A percentile compares a stretch with the other conserved stretches of the same genome.
Conservation (phyloP, 495 filamentous ascomycete genomes). For the Hypoxylon crocopeplum region DNA sequence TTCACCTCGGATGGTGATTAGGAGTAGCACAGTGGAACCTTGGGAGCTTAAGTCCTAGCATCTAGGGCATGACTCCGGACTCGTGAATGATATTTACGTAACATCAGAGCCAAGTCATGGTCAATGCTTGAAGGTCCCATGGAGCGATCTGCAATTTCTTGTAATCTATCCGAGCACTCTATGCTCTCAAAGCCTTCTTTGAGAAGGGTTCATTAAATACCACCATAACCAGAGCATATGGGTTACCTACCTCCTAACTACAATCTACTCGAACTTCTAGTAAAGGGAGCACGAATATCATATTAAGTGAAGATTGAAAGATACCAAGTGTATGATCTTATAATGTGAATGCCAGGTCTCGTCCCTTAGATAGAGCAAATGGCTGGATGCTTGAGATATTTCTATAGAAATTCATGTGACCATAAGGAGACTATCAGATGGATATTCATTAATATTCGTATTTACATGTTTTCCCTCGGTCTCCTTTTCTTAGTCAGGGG, state of each 20-base stretch:
- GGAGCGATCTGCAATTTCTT: conserved; percentile 8
- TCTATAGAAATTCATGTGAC: too few relatives aligned
- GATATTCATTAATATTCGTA: too few relatives aligned
- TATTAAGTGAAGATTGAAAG: too few relatives aligned
- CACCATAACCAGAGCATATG: neutral
- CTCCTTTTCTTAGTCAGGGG: too few relatives aligned
- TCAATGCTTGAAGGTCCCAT: neutral
- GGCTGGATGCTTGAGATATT: too few relatives aligned
- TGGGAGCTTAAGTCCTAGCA: neutral
- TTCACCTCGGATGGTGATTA: neutral
- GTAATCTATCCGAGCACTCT: conserved; percentile 13
- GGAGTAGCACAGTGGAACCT: neutral
- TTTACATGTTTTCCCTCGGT: too few relatives aligned
- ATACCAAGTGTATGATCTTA: too few relatives aligned
- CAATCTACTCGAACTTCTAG: too few relatives aligned
- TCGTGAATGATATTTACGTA: conserved; percentile 4
- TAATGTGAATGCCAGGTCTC: too few relatives aligned
- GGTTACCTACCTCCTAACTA: neutral
- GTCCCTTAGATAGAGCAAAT: too few relatives aligned
- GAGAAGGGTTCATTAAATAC: neutral
- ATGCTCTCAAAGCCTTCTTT: conserved; percentile 2
- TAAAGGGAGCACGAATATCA: too few relatives aligned
- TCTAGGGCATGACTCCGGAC: neutral
- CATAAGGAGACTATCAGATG: too few relatives aligned
- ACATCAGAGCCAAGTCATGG: neutral